Evolutionary conservation across 2,329 filamentous ascomycete species (phyloP).

Genomic region (Didymosphaeria variabile): DNA sequence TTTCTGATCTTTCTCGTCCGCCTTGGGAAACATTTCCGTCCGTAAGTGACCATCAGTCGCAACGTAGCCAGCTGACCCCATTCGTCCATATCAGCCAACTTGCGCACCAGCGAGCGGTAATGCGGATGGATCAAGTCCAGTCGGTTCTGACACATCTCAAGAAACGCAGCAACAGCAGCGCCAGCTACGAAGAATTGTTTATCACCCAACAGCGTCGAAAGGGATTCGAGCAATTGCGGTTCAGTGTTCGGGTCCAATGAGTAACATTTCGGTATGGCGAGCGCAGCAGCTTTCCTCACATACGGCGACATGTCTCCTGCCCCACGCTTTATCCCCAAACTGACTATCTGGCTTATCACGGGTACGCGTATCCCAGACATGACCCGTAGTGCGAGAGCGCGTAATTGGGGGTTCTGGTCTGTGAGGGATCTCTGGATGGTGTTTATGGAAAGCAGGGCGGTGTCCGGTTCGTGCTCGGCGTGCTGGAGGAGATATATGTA

Average conservation of each 20-base stretch:
- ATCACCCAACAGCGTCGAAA: conserved; percentile 81
- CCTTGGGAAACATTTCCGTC: conserved; percentile 85
- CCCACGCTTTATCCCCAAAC: conserved; percentile 93
- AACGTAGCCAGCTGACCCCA: conserved; percentile 92
- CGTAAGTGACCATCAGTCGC: conserved; percentile 82
- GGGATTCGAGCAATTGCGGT: conserved; percentile 84
- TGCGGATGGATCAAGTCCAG: conserved; percentile 91
- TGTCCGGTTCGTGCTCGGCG: conserved; percentile 94
- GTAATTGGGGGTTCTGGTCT: conserved; percentile 87
- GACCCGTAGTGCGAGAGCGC: conserved; percentile 90
- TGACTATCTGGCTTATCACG: conserved; percentile 97
- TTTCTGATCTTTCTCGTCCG: conserved; percentile 68
- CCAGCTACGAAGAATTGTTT: conserved; percentile 97
- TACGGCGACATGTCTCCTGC: conserved; percentile 92
- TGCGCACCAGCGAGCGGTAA: conserved; percentile 84
- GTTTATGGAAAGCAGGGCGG: conserved; percentile 95
- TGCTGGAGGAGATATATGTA: conserved; percentile 98
- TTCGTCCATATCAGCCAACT: conserved; percentile 98
- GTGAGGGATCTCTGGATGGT: conserved; percentile 98
- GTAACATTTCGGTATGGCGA: conserved; percentile 97
- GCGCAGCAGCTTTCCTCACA: conserved; percentile 89
- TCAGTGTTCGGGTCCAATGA: conserved; percentile 84
- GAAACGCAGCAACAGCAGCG: conserved; percentile 86
- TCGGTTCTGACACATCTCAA: conserved; percentile 87
- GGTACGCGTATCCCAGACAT: conserved; percentile 98